Evolutionary conservation across 2,329 filamentous ascomycete species (phyloP), one percentile per base, ranked within the genome.

Genomic region (Diaporthe aspalathi): DNA sequence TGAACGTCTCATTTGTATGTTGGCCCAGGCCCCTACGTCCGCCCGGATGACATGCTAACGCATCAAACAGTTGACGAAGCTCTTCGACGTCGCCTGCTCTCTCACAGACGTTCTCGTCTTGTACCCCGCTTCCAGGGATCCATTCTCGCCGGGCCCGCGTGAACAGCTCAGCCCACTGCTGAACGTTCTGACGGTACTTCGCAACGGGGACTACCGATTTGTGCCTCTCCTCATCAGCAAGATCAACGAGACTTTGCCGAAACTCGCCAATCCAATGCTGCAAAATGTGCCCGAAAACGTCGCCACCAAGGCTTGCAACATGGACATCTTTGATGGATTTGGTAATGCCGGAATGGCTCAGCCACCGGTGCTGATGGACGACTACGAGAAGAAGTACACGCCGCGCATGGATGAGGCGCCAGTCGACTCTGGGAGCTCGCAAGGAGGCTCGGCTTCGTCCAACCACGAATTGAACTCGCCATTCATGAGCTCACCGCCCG

Each of bases 161-260:
- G 92, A 95, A 76, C 91, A 94, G 77, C 88, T 97, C 6, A 89
- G 89, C 72, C 88, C 92, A 71, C 86, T 95, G 38, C 83, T 93
- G 50, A 89, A 88, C 71, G 86, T 94, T 11, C 84, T 94, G 2
- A 90, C 91, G 2, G 84, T 89, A 11, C 86, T 96, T 22, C 92
- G 93, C n/a, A 91, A 89, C 70, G 93, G 93, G 8, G 88, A 95
- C 70, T 88, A 92, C 73, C 91, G 92, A 66, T 96, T 94, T 78
- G 84, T 95, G 17, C 93, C 93, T 3, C 85, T 97, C 0, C 86
- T 97, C 1, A 82, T 96, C 69, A 88, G 88, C 79, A 96, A 95
- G 82, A 88, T 95, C 49, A 87, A 91, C 73, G 92, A 95, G 52
- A 86, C 92, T 3, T 82, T 95, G 3, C 92, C 92, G 9, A 85